phyloP scores from a whole-genome alignment of 352 stramenopile species.

The Globisporangium cystogenes region DNA sequence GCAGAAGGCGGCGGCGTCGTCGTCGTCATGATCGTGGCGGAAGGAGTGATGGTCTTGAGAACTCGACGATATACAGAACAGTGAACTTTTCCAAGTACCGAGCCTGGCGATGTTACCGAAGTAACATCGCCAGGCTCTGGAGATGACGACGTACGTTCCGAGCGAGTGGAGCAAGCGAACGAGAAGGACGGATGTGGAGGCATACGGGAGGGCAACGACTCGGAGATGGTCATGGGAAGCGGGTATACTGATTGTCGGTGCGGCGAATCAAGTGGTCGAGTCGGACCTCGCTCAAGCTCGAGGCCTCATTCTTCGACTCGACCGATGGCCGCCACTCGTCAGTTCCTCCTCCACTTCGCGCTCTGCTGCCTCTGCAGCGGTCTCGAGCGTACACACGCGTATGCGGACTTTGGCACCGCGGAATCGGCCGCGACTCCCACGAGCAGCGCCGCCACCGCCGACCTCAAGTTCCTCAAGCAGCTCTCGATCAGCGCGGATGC shows the following conservation, averaged over 20 bases:
- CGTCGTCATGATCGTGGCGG: not conserved
- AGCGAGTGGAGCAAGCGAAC: too few relatives aligned
- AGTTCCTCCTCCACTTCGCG: not conserved
- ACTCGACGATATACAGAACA: too few relatives aligned
- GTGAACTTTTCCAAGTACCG: too few relatives aligned
- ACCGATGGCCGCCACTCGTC: not conserved
- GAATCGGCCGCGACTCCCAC: not conserved
- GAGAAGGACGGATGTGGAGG: too few relatives aligned
- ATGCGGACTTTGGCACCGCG: not conserved
- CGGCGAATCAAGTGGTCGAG: too few relatives aligned
- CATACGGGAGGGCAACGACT: too few relatives aligned
- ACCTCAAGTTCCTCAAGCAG: constrained; percentile 5
- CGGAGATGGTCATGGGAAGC: too few relatives aligned
- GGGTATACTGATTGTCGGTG: too few relatives aligned
- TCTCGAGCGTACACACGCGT: not conserved
- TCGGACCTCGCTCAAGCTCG: too few relatives aligned
- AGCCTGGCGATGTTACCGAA: too few relatives aligned
- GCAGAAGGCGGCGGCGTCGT: not conserved
- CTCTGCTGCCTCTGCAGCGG: not conserved
- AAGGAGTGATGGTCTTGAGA: not conserved
- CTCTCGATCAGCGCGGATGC: not conserved
- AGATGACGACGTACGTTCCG: too few relatives aligned
- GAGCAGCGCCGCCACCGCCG: not conserved
- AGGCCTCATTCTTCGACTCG: not conserved
- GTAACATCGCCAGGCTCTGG: too few relatives aligned